phyloP scores from a whole-genome alignment of 805 yeast genomes.

The Clavispora santaluciae region DNA sequence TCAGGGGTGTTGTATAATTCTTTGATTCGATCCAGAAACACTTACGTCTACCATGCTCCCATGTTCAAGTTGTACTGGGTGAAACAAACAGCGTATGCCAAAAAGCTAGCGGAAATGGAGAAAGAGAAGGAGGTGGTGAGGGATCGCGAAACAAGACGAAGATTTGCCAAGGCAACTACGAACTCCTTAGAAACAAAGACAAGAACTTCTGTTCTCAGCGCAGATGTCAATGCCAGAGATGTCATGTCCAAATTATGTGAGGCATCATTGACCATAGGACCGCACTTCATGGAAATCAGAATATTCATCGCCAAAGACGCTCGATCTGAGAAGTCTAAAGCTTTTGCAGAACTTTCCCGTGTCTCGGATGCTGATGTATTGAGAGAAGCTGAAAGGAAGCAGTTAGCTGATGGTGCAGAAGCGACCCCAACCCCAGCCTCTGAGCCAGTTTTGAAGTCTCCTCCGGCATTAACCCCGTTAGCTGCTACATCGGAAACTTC shows the following conservation, averaged over 20 bases:
- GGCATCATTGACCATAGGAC: slow-evolving; percentile 67
- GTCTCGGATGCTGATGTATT: slow-evolving; percentile 2
- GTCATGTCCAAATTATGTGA: slow-evolving; percentile 87
- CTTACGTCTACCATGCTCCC: slow-evolving; percentile 52
- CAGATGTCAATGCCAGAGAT: slow-evolving; percentile 60
- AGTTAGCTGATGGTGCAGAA: not conserved
- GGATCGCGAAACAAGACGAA: slow-evolving; percentile 12
- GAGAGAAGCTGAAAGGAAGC: not conserved
- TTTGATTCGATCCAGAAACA: slow-evolving; percentile 63
- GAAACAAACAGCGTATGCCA: slow-evolving; percentile 56
- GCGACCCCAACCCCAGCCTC: not conserved
- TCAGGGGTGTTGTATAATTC: slow-evolving; percentile 70
- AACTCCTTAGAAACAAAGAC: slow-evolving; percentile 15
- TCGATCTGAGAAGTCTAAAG: slow-evolving; percentile 47
- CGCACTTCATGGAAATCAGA: slow-evolving; percentile 74
- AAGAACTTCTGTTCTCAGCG: slow-evolving; percentile 33
- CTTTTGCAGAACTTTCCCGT: slow-evolving; percentile 18
- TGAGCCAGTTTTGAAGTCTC: not conserved
- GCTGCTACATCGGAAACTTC: too few relatives aligned
- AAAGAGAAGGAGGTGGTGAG: slow-evolving; percentile 18
- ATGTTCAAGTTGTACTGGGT: slow-evolving; percentile 82
- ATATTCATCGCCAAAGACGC: slow-evolving; percentile 85
- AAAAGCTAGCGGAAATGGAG: slow-evolving; percentile 35
- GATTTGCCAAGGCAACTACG: slow-evolving; percentile 17
- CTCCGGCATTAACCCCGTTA: too few relatives aligned